Base-by-base conservation (phyloP, 78 protist genomes). In the Dictyostelium brefeldianum region DNA sequence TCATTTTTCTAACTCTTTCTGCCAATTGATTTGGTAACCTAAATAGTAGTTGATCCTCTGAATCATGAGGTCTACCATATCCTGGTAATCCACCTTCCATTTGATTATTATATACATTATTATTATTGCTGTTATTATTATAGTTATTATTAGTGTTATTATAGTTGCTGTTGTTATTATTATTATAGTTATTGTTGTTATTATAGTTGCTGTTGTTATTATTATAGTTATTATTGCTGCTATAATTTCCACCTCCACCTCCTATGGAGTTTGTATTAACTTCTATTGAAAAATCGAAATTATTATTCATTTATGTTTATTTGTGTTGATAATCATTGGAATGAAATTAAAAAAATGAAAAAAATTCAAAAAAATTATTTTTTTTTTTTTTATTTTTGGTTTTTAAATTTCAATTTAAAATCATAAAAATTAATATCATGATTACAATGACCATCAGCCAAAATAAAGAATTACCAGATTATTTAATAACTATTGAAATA, bases 11-110 rank as follows among this genome's bases (percentile, higher is more conserved):
- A 20, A 84, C 81, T 59, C 41, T 31, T 9, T 84, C 91, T 25
- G 91, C 81, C 25, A 84, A 31, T 6, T 50, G 69, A 7, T 12
- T 17, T 57, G 91, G 91, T 47, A 84, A 27, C 11, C 91, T 46
- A 27, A 84, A 65, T 56, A 84, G 36, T 64, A 84, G 11, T 56
- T 84, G 91, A 47, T 84, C 91, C 17, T 84, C 91, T 9, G 65
- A 57, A 27, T 84, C 82, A 14, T 51, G 12, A 0, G 91, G 91
- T 59, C 91, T 71, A 27, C 91, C 91, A 74, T 43, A 43, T 22
- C 91, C 91, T 64, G 22, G 73, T 64, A 64, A 64, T 14, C 73
- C 73, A 22, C 54, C 83, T 78, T 22, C 54, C 2, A 18, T 78
- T 12, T 56, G 25, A 27, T 9, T n/a, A 31, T 78, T 78, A 12